A percentile compares a stretch with the other conserved stretches of the same genome.
Conservation (phyloP, 2,329 filamentous ascomycete genomes). For the Colletotrichum falcatum region DNA sequence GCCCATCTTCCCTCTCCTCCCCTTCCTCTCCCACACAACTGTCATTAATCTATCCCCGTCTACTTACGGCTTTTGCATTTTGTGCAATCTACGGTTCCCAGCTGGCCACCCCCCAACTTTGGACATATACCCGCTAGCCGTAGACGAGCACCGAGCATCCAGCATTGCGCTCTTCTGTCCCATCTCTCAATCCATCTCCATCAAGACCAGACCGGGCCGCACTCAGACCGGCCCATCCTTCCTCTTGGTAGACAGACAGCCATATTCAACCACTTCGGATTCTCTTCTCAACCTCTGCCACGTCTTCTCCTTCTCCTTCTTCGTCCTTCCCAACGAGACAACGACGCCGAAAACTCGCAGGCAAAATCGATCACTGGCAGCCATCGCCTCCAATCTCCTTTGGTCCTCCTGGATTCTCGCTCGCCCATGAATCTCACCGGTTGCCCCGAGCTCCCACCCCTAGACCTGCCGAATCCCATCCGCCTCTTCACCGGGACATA, state of each 20-base stretch:
- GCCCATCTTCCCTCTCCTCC: constrained; percentile 19
- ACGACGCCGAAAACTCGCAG: not conserved
- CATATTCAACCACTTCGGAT: not conserved
- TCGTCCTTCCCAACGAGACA: constrained; percentile 1
- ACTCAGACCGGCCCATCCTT: constrained; percentile 17
- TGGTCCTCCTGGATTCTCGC: constrained; percentile 13
- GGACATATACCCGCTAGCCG: constrained; percentile 31
- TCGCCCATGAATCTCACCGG: constrained; percentile 39
- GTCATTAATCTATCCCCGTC: constrained; percentile 24
- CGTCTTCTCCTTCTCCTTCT: not conserved
- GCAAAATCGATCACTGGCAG: constrained; percentile 13
- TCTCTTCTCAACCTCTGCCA: not conserved
- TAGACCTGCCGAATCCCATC: constrained; percentile 34
- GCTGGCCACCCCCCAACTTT: constrained; percentile 19
- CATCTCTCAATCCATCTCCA: constrained; percentile 12
- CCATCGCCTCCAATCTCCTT: constrained; percentile 8
- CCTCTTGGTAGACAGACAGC: constrained; percentile 3
- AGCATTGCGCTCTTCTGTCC: constrained; percentile 3
- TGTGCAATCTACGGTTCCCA: constrained; percentile 25
- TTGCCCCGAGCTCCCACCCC: constrained; percentile 36
- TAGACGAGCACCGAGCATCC: constrained; percentile 1
- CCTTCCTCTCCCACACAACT: constrained; percentile 4
- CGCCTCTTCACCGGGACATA: constrained; percentile 22
- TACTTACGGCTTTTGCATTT: constrained; percentile 28
- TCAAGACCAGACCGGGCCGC: not conserved